phyloP scores from a whole-genome alignment of 495 filamentous ascomycete genomes.

The Chaetomium tenue region DNA sequence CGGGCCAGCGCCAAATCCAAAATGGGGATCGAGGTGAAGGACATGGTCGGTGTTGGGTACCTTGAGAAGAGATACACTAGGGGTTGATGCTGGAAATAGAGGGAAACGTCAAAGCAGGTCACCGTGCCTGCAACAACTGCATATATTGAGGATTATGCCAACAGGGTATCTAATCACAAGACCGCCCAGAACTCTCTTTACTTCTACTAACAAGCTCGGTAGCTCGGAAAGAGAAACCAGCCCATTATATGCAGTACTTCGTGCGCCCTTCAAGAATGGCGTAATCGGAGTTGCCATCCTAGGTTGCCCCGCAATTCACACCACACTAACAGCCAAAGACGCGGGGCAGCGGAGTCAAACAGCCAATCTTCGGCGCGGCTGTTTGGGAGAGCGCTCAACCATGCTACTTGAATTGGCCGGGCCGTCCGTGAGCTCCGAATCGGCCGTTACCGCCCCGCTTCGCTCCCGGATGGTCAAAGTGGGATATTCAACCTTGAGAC shows the following conservation, averaged over 20 bases:
- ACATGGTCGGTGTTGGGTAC: constrained; percentile 37
- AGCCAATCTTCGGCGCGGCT: constrained; percentile 13
- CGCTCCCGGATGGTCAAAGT: not conserved
- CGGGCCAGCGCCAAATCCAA: constrained; percentile 70
- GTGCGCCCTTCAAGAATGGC: constrained; percentile 27
- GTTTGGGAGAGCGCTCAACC: constrained; percentile 8
- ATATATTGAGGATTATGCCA: constrained; percentile 16
- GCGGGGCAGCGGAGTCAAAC: constrained; percentile 25
- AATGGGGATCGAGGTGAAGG: constrained; percentile 76
- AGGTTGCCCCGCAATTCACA: constrained; percentile 22
- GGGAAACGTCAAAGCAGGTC: not conserved
- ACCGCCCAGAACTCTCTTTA: not conserved
- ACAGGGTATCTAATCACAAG: constrained; percentile 19
- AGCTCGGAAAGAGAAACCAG: constrained; percentile 18
- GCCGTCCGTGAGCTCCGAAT: not conserved
- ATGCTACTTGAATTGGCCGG: not conserved
- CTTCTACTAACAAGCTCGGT: not conserved
- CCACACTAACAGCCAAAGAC: constrained; percentile 16
- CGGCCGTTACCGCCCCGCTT: not conserved
- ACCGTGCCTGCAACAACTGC: not conserved
- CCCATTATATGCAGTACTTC: constrained; percentile 7
- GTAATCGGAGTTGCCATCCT: constrained; percentile 30
- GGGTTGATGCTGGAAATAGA: not conserved
- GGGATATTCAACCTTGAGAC: not conserved
- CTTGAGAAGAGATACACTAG: not conserved